Percentiles rank a stretch among this genome's conserved stretches.
Conservation (phyloP, 495 filamentous ascomycete genomes). For the Annulohypoxylon stygium region DNA sequence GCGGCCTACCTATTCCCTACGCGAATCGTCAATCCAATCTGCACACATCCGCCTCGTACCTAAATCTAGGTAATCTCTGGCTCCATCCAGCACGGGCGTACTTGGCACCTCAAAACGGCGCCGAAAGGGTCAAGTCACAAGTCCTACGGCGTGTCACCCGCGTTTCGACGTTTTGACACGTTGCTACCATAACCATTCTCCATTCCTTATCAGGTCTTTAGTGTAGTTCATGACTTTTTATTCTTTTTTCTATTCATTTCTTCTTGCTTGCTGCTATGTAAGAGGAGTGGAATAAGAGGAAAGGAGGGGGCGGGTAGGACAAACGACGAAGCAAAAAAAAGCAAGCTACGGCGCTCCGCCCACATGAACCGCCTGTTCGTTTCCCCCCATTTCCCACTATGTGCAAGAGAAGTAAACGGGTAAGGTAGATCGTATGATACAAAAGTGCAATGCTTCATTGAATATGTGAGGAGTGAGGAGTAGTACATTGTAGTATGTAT, state of each 20-base stretch:
- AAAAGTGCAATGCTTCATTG: conserved; percentile 32
- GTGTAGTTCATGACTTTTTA: neutral
- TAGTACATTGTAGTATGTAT: conserved; percentile 33
- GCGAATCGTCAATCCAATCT: neutral
- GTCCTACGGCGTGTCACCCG: conserved; percentile 30
- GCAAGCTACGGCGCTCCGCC: conserved; percentile 17
- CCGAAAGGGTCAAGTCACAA: conserved; percentile 11
- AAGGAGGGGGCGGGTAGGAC: neutral
- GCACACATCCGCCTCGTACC: neutral
- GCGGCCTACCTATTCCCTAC: neutral
- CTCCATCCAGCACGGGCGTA: neutral
- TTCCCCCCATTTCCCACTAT: conserved; percentile 23
- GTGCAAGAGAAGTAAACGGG: conserved; percentile 13
- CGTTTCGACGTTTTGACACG: conserved; percentile 37
- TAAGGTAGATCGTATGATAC: conserved; percentile 45
- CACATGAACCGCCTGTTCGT: conserved; percentile 10
- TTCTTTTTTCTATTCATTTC: neutral
- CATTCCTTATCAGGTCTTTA: neutral
- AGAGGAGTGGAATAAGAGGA: conserved; percentile 7
- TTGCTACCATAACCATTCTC: conserved; percentile 4
- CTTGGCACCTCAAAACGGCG: conserved; percentile 25
- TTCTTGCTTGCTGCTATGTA: conserved; percentile 18
- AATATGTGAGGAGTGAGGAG: conserved; percentile 45
- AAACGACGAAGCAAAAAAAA: neutral
- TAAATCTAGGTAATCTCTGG: neutral